These are phyloP conservation scores for Strobilomyces echinocephalus DNA, from an alignment of 768 basidiomycete species.

Conservation along the genomic window DNA sequence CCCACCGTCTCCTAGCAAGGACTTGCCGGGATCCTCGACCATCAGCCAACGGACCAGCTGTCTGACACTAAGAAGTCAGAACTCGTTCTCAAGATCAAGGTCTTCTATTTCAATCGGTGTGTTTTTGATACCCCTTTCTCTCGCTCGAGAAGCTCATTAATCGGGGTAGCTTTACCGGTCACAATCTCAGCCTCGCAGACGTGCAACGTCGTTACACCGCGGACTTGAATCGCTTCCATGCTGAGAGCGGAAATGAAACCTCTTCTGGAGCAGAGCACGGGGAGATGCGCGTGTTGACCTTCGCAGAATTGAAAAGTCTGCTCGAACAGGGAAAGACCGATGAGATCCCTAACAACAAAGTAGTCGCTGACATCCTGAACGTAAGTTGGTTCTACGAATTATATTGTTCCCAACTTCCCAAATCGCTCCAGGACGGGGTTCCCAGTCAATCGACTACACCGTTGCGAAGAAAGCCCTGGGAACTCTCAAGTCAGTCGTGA, in stretches of 20 bases:
- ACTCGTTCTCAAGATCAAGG: constrained; percentile 47
- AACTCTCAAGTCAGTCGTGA: constrained; percentile 28
- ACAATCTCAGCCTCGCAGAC: constrained; percentile 28
- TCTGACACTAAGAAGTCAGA: constrained; percentile 41
- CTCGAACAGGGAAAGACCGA: constrained; percentile 70
- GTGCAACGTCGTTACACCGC: constrained; percentile 11
- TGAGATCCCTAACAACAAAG: constrained; percentile 73
- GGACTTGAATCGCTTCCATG: constrained; percentile 9
- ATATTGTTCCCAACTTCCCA: neutral
- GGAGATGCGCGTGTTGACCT: constrained; percentile 50
- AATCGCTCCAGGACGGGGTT: constrained; percentile 40
- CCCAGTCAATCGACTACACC: constrained; percentile 54
- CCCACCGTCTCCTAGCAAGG: constrained; percentile 49
- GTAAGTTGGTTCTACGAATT: constrained; percentile 36
- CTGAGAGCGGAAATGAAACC: constrained; percentile 21
- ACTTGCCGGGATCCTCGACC: constrained; percentile 50
- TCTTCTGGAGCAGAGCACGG: constrained; percentile 7
- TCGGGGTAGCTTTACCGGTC: constrained; percentile 28
- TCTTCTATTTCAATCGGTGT: constrained; percentile 73
- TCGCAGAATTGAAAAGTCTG: constrained; percentile 63
- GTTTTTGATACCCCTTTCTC: constrained; percentile 9
- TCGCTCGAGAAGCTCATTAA: constrained; percentile 25
- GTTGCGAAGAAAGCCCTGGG: constrained; percentile 67
- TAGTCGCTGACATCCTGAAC: constrained; percentile 62
- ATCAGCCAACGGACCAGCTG: constrained; percentile 33